These are phyloP conservation scores for Penicillium sp. DNA, from an alignment of 2,329 filamentous ascomycete species.

Conservation along the genomic window DNA sequence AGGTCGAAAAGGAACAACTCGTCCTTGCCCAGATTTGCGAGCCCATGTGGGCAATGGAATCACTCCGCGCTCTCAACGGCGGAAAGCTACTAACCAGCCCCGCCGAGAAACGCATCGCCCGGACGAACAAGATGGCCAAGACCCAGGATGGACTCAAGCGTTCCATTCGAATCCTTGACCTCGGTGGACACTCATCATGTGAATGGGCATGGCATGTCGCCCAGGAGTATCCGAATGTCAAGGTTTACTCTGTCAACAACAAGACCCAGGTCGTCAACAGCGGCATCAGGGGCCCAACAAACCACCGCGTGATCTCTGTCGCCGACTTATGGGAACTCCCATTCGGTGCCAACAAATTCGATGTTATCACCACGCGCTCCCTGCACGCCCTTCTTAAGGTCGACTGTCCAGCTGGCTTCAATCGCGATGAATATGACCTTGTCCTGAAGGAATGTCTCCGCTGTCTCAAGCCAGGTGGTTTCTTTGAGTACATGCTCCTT, in stretches of 20 bases:
- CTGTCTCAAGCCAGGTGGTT: slow-evolving; percentile 88
- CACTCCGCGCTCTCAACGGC: slow-evolving; percentile 60
- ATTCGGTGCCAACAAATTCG: slow-evolving; percentile 83
- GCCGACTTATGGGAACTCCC: slow-evolving; percentile 76
- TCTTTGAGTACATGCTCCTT: slow-evolving; percentile 85
- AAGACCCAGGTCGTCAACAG: slow-evolving; percentile 71
- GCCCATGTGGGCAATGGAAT: slow-evolving; percentile 63
- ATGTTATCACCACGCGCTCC: slow-evolving; percentile 85
- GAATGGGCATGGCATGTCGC: slow-evolving; percentile 97
- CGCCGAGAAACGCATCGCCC: slow-evolving; percentile 38
- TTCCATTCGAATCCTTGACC: slow-evolving; percentile 73
- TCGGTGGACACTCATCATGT: slow-evolving; percentile 79
- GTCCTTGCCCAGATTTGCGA: slow-evolving; percentile 69
- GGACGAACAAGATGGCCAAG: slow-evolving; percentile 25
- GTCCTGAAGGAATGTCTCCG: slow-evolving; percentile 85
- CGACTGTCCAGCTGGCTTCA: slow-evolving; percentile 61
- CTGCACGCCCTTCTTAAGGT: slow-evolving; percentile 80
- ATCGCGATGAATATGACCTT: slow-evolving; percentile 81
- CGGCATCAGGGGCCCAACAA: slow-evolving; percentile 77
- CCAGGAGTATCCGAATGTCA: slow-evolving; percentile 77
- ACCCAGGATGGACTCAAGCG: slow-evolving; percentile 24
- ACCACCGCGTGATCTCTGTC: slow-evolving; percentile 82
- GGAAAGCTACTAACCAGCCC: slow-evolving; percentile 60
- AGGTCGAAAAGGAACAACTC: slow-evolving; percentile 73
- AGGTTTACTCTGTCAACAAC: slow-evolving; percentile 83